Base-by-base conservation (phyloP, 805 yeast species). In the Metschnikowia noctiluminum region DNA sequence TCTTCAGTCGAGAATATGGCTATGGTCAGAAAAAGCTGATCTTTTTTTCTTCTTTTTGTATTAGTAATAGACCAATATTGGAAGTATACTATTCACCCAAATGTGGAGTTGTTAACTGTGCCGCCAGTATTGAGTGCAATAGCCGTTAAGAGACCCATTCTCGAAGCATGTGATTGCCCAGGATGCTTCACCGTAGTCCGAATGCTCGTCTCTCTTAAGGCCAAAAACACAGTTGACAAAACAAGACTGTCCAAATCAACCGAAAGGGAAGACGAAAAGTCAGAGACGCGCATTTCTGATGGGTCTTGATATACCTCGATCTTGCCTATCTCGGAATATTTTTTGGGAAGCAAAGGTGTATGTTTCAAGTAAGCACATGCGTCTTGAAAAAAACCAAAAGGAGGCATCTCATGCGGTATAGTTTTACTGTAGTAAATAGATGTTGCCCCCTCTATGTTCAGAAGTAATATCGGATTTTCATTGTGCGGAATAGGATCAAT, bases 371-470 rank as follows among this genome's bases (percentile, higher is more conserved):
- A 70, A 8, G 57, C 48, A 16, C 62, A 40, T 1, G 66, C 50
- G 48, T 71, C 74, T 40, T 57, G 58, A 40, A 64, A 69, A 6
- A 53, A 49, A 7, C 74, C 75, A 54, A 73, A 73, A 1, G 76
- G 76, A 1, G 77, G 77, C 44, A 64, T 49, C 13, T 65, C 59
- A 46, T 58, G 54, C 12, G 74, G 68, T 12, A 69, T 54, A 51
- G 54, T 53, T 28, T 32, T 36, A 31, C 31, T 34, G 12, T 41
- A 52, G 56, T 35, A 38, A 12, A 53, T 16, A 10, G 52, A 16
- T 14, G 26, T 28, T 21, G 26, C 36, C 15, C 42, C 48, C 28
- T 41, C 44, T n/a, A 51, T 30, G 27, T 41, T 51, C 15, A 64
- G 64, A 4, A 38, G 42, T 7, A 66, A 45, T 16, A 67, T 54